Conservation (phyloP, 2,329 filamentous ascomycete genomes). For the Exophiala spinifera region DNA sequence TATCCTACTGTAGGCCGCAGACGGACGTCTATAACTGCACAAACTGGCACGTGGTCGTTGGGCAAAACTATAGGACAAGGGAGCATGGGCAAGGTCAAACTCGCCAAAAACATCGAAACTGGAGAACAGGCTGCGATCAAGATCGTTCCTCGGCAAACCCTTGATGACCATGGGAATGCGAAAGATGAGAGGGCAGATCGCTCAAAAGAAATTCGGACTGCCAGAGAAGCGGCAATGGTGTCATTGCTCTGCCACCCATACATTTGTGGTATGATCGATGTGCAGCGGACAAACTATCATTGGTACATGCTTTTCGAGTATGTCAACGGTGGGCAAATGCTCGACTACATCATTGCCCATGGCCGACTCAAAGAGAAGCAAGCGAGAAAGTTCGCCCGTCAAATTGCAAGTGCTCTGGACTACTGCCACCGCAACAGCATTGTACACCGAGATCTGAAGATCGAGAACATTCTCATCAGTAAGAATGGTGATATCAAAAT, state of each 20-base stretch:
- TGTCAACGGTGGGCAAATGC: constrained; percentile 98
- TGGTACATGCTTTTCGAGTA: constrained; percentile 99
- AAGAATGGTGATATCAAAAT: constrained; percentile 99
- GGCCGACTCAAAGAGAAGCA: constrained; percentile 97
- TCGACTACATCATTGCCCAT: constrained; percentile 99
- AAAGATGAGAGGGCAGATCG: constrained; percentile 88
- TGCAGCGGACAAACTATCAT: constrained; percentile 92
- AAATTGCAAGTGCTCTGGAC: constrained; percentile 93
- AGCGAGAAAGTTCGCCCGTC: constrained; percentile 92
- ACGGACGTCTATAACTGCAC: constrained; percentile 81
- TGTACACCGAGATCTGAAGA: constrained; percentile 95
- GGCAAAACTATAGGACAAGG: constrained; percentile 96
- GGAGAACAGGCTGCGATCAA: constrained; percentile 97
- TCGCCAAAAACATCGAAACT: constrained; percentile 84
- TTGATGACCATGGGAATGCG: constrained; percentile 71
- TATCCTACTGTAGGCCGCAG: constrained; percentile 46
- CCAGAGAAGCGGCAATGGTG: constrained; percentile 92
- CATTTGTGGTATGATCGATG: constrained; percentile 92
- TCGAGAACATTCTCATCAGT: constrained; percentile 98
- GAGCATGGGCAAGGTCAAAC: constrained; percentile 98
- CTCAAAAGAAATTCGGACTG: constrained; percentile 93
- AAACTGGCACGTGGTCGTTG: constrained; percentile 88
- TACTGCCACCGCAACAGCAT: constrained; percentile 99
- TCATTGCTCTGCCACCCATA: constrained; percentile 91
- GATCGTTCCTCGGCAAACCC: constrained; percentile 87